A percentile compares a stretch with the other conserved stretches of the same genome.
phyloP scores from a whole-genome alignment of 208 protist genomes.

The Trichomonas tenax region DNA sequence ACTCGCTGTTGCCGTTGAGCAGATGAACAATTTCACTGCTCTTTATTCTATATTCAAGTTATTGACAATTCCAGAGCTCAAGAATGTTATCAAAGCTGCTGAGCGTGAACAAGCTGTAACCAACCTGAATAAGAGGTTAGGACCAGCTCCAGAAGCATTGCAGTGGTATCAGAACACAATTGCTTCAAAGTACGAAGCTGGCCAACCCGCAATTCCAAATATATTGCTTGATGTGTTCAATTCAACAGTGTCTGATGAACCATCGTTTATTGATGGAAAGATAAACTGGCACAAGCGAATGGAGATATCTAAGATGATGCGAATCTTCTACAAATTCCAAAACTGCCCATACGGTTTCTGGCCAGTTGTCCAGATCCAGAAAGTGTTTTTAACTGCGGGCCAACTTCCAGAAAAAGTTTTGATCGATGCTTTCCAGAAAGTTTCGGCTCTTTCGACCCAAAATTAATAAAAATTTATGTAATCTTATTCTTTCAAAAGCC shows the following conservation, averaged over 20 bases:
- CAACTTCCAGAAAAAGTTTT: background rate
- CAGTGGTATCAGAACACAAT: background rate
- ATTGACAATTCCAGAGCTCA: background rate
- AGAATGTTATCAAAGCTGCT: background rate
- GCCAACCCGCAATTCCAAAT: background rate
- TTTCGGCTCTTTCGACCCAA: too few relatives aligned
- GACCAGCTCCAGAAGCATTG: background rate
- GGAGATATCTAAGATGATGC: background rate
- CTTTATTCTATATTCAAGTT: background rate
- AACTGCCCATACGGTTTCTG: background rate
- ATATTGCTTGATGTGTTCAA: background rate
- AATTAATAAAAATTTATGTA: too few relatives aligned
- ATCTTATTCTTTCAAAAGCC: too few relatives aligned
- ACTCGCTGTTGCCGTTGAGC: background rate
- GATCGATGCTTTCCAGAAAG: background rate
- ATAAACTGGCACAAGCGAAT: background rate
- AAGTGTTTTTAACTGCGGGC: background rate
- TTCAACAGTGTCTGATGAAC: too few relatives aligned
- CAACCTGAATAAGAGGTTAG: background rate
- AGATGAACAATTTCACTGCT: background rate
- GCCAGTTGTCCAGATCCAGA: background rate
- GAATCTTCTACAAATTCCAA: background rate
- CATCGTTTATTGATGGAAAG: background rate
- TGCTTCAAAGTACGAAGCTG: background rate
- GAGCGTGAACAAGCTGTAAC: background rate